A percentile compares a stretch with the other conserved stretches of the same genome.
Conservation (phyloP, 2,329 filamentous ascomycete species). For the Fusarium veterinarium region DNA sequence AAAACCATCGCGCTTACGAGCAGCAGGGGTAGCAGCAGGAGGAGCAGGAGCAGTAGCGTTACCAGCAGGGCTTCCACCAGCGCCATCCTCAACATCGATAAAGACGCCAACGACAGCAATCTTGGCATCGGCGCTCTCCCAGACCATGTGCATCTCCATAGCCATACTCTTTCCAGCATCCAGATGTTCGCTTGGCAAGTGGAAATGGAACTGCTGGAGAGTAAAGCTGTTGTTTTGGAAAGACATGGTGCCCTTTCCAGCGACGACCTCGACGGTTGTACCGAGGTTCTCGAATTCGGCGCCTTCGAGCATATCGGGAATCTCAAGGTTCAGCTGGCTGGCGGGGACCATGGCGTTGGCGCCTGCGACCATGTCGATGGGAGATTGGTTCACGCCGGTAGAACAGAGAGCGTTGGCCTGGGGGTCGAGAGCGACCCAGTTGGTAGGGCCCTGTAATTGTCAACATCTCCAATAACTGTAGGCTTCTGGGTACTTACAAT, state of each 20-base stretch:
- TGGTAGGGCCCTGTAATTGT: conserved; percentile 57
- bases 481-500: neutral
- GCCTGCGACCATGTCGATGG: conserved; percentile 61
- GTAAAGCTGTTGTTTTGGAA: conserved; percentile 55
- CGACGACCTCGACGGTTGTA: conserved; percentile 61
- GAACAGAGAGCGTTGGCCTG: conserved; percentile 59
- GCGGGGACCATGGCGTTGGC: conserved; percentile 47
- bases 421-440: conserved; percentile 60
- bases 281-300: conserved; percentile 63
- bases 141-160: conserved; percentile 50
- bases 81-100: conserved; percentile 39
- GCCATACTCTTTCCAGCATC: conserved; percentile 53
- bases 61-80: conserved; percentile 2
- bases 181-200: conserved; percentile 69
- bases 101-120: conserved; percentile 48
- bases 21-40: neutral
- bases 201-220: conserved; percentile 69
- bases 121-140: conserved; percentile 35
- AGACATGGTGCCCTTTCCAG: conserved; percentile 54
- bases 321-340: conserved; percentile 46
- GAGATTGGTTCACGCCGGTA: conserved; percentile 63
- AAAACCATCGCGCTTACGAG: conserved; percentile 4
- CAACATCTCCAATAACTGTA: neutral
- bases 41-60: conserved; percentile 8
- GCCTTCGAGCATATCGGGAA: conserved; percentile 52